Percentiles rank a stretch among this genome's conserved stretches.
phyloP scores from a whole-genome alignment of 306 rosid genomes.

The Fragaria iinumae region DNA sequence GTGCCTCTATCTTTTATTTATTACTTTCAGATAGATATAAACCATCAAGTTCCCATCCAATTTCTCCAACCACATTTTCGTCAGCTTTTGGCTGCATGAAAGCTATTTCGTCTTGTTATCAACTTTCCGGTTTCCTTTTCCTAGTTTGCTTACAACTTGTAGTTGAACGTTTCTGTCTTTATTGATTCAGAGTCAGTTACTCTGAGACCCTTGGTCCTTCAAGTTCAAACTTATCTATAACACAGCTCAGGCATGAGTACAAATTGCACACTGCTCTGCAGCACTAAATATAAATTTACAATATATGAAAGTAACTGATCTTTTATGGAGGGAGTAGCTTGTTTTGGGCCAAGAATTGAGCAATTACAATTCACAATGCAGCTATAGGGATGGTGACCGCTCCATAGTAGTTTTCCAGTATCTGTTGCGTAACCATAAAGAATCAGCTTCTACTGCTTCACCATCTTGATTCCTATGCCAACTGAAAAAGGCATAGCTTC shows the following conservation, averaged over 20 bases:
- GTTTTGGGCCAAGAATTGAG: neutral
- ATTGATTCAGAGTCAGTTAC: neutral
- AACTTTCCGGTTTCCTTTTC: neutral
- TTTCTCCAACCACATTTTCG: neutral
- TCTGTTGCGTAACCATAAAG: constrained; percentile 52
- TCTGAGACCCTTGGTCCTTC: neutral
- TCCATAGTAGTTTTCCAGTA: constrained; percentile 31
- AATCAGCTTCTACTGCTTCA: constrained; percentile 62
- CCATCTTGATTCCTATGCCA: constrained; percentile 74
- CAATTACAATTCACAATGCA: neutral
- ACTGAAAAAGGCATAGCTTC: constrained; percentile 52
- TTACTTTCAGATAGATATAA: neutral
- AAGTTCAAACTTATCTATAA: neutral
- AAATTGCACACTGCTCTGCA: neutral
- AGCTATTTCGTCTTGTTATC: neutral
- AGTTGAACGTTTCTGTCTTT: neutral
- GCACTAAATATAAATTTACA: neutral
- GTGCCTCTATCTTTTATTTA: neutral
- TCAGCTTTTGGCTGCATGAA: neutral
- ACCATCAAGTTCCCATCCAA: neutral
- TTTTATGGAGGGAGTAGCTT: neutral
- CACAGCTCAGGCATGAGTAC: neutral
- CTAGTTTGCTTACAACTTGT: neutral
- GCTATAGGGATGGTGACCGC: constrained; percentile 3
- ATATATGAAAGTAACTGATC: neutral